A percentile compares a stretch with the other conserved stretches of the same genome.
phyloP scores from a whole-genome alignment of 2,329 filamentous ascomycete genomes.

The Myriosclerotinia scirpicola region DNA sequence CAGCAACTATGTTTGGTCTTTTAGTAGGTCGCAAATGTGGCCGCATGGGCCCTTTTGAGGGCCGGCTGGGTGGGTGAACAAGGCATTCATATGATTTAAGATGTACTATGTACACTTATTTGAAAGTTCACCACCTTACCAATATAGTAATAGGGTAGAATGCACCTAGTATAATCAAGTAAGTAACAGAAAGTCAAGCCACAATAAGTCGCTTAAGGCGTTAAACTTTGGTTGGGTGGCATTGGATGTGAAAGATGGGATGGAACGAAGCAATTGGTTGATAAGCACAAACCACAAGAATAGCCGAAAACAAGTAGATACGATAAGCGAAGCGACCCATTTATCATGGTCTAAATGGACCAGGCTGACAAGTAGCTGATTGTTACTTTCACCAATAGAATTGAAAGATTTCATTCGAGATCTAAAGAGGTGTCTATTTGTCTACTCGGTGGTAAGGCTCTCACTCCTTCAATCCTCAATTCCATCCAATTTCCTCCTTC shows the following conservation, averaged over 20 bases:
- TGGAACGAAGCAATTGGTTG: background rate
- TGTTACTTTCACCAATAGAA: constrained; percentile 9
- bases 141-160: constrained; percentile 2
- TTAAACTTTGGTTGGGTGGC: constrained; percentile 17
- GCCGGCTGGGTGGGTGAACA: constrained; percentile 32
- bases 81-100: constrained; percentile 22
- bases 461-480: constrained; percentile 18
- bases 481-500: constrained; percentile 6
- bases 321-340: constrained; percentile 11
- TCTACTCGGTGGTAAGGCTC: constrained; percentile 15
- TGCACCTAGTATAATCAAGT: constrained; percentile 13
- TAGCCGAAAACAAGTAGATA: background rate
- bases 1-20: constrained; percentile 29
- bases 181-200: constrained; percentile 10
- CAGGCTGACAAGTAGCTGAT: constrained; percentile 19
- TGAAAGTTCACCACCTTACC: constrained; percentile 2
- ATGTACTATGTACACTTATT: constrained; percentile 4
- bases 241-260: background rate
- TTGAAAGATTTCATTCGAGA: background rate
- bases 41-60: constrained; percentile 28
- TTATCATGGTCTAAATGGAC: background rate
- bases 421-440: background rate
- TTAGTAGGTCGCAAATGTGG: constrained; percentile 27
- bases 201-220: constrained; percentile 19
- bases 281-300: background rate